A percentile compares a stretch with the other conserved stretches of the same genome.
Evolutionary conservation across 2,329 filamentous ascomycete species (phyloP).

Genomic region (Penicillium sp.): DNA sequence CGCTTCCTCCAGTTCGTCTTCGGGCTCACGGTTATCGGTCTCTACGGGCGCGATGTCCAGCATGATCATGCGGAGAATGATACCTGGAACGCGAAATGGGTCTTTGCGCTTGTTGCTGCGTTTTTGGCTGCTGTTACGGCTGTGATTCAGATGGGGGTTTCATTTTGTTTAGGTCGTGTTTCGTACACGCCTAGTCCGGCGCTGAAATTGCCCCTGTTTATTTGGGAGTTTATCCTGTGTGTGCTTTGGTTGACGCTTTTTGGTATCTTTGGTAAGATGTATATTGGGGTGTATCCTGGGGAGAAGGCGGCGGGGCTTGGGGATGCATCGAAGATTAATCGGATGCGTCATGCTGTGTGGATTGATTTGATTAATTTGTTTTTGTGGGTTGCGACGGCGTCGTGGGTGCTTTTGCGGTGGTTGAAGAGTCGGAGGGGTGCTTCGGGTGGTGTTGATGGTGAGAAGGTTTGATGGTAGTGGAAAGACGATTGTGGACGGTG

Average conservation of each 20-base stretch:
- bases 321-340: conserved; percentile 44
- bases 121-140: conserved; percentile 60
- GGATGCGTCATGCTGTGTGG: conserved; percentile 87
- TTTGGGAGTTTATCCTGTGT: conserved; percentile 66
- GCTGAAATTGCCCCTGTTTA: conserved; percentile 47
- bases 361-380: conserved; percentile 68
- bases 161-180: conserved; percentile 36
- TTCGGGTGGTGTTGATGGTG: conserved; percentile 11
- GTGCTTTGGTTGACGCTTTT: conserved; percentile 77
- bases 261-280: conserved; percentile 76
- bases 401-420: conserved; percentile 35
- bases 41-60: conserved; percentile 65
- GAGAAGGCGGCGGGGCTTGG: conserved; percentile 3
- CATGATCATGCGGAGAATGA: conserved; percentile 41
- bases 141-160: conserved; percentile 60
- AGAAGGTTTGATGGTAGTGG: conserved; percentile 15
- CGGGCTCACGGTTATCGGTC: conserved; percentile 67
- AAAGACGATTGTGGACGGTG: too few relatives aligned
- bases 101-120: conserved; percentile 68
- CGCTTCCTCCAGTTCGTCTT: conserved; percentile 72
- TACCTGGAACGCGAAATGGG: conserved; percentile 63
- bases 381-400: conserved; percentile 65
- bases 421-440: conserved; percentile 24
- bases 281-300: conserved; percentile 59
- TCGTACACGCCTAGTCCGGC: conserved; percentile 26